phyloP scores from a whole-genome alignment of 495 filamentous ascomycete species.

The Terfezia boudieri region DNA sequence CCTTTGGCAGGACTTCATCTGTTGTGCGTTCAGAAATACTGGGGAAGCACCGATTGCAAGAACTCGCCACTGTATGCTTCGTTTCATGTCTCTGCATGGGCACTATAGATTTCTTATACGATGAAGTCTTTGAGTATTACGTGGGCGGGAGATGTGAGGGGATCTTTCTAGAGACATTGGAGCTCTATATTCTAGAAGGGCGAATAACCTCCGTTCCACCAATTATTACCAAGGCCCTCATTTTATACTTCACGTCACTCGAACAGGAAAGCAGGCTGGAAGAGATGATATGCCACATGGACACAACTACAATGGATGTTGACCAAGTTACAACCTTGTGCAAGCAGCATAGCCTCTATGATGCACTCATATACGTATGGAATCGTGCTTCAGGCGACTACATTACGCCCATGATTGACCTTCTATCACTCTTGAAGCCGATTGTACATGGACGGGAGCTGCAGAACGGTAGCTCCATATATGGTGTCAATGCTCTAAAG shows the following conservation, averaged over 20 bases:
- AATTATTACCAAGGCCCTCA: slow-evolving; percentile 62
- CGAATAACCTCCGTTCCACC: slow-evolving; percentile 58
- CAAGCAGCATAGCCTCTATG: slow-evolving; percentile 74
- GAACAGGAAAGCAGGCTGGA: slow-evolving; percentile 58
- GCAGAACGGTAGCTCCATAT: slow-evolving; percentile 26
- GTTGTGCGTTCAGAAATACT: slow-evolving; percentile 25
- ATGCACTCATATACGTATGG: slow-evolving; percentile 94
- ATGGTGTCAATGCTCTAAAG: slow-evolving; percentile 52
- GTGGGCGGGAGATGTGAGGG: slow-evolving; percentile 49
- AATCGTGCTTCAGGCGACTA: slow-evolving; percentile 74
- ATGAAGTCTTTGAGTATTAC: slow-evolving; percentile 73
- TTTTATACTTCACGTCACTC: slow-evolving; percentile 51
- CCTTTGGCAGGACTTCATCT: slow-evolving; percentile 33
- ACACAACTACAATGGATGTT: slow-evolving; percentile 76
- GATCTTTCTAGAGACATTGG: slow-evolving; percentile 68
- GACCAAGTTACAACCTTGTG: slow-evolving; percentile 81
- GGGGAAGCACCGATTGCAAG: slow-evolving; percentile 36
- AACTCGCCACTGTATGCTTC: slow-evolving; percentile 67
- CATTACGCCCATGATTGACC: slow-evolving; percentile 69
- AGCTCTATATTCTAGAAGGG: slow-evolving; percentile 61
- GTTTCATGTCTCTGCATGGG: slow-evolving; percentile 53
- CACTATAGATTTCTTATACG: slow-evolving; percentile 66
- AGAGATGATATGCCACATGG: slow-evolving; percentile 82
- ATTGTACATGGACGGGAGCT: slow-evolving; percentile 28
- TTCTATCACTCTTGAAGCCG: slow-evolving; percentile 48